Conservation (phyloP, 345 rosid species). For the Camelina sativa region DNA sequence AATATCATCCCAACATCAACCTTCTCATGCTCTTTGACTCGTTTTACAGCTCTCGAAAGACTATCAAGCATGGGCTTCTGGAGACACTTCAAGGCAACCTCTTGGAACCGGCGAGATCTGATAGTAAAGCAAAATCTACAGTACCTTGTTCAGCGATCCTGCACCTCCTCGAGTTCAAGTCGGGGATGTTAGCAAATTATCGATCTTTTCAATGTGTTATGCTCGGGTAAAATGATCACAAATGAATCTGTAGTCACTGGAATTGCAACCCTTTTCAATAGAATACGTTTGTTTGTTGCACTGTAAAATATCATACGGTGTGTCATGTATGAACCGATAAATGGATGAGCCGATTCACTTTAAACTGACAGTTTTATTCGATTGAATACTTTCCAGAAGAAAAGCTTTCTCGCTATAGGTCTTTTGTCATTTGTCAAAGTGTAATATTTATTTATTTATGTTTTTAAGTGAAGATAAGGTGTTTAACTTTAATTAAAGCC, state of each 20-base stretch:
- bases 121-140: slow-evolving; percentile 31
- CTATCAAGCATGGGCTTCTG: slow-evolving; percentile 92
- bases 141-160: slow-evolving; percentile 15
- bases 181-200: slow-evolving; percentile 4
- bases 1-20: background rate
- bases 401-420: background rate
- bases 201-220: slow-evolving; percentile 18
- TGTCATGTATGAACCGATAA: slow-evolving; percentile 5
- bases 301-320: background rate
- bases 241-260: slow-evolving; percentile 22
- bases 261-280: slow-evolving; percentile 20
- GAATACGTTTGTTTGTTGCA: slow-evolving; percentile 23
- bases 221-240: background rate
- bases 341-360: slow-evolving; percentile 10
- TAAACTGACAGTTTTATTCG: background rate
- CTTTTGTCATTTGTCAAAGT: background rate
- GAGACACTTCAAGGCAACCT: slow-evolving; percentile 85
- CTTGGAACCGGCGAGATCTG: slow-evolving; percentile 90
- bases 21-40: slow-evolving; percentile 4
- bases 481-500: background rate
- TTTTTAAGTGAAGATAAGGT: background rate
- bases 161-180: slow-evolving; percentile 4
- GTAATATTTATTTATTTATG: background rate
- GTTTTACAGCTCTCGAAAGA: slow-evolving; percentile 76
- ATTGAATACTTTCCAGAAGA: background rate